These are phyloP conservation scores for Mortierella sp. DNA, from an alignment of 371 early-diverging fungal species.

Conservation along the genomic window DNA sequence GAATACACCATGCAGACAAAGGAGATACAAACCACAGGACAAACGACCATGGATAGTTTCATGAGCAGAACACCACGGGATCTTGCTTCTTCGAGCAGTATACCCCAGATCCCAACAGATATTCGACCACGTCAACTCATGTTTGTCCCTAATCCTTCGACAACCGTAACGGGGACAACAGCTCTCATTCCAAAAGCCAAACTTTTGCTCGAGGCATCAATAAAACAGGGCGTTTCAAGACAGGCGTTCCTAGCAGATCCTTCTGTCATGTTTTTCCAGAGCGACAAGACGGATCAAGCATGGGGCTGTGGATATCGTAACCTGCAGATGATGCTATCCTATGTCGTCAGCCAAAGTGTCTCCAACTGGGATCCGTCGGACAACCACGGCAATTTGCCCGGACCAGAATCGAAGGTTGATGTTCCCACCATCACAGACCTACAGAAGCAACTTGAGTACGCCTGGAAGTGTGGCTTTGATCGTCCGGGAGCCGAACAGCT, in stretches of 20 bases:
- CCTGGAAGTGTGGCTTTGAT: constrained; percentile 78
- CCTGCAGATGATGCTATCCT: constrained; percentile 76
- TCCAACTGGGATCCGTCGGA: too few relatives aligned
- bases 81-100: too few relatives aligned
- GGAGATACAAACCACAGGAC: constrained; percentile 17
- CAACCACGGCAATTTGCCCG: too few relatives aligned
- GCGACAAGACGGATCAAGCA: constrained; percentile 63
- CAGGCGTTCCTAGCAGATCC: constrained; percentile 46
- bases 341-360: constrained; percentile 56
- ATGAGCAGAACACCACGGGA: background rate
- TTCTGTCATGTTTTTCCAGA: constrained; percentile 23
- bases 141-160: constrained; percentile 9
- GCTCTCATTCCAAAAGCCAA: constrained; percentile 22
- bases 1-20: too few relatives aligned
- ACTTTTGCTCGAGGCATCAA: constrained; percentile 23
- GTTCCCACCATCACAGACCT: constrained; percentile 65
- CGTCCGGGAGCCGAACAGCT: constrained; percentile 74
- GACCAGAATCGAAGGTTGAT: background rate
- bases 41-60: constrained; percentile 51
- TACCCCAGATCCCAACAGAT: too few relatives aligned
- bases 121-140: constrained; percentile 6
- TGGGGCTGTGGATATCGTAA: constrained; percentile 88
- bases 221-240: constrained; percentile 23
- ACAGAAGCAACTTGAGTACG: constrained; percentile 73
- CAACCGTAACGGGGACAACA: background rate